Evolutionary conservation across 2,329 filamentous ascomycete species (phyloP).

Genomic region (Arthroderma sp.): DNA sequence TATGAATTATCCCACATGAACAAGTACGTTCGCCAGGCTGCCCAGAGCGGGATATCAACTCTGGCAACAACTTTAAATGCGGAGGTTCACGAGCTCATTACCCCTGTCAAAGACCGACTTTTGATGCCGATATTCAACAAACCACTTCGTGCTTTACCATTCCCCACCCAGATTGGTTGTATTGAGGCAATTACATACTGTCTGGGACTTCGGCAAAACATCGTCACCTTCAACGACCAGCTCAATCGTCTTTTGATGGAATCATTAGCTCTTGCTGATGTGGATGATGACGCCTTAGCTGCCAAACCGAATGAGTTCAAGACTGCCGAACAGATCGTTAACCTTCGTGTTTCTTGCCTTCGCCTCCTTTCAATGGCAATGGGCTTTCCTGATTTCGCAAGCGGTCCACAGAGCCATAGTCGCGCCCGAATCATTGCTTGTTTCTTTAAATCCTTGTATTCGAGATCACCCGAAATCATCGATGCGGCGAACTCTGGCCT

Average conservation of each 20-base stretch:
- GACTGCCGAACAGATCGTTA: slow-evolving; percentile 90
- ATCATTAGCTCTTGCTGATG: slow-evolving; percentile 84
- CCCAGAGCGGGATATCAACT: slow-evolving; percentile 66
- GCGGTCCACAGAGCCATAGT: slow-evolving; percentile 54
- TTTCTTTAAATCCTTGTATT: slow-evolving; percentile 96
- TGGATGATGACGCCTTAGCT: slow-evolving; percentile 81
- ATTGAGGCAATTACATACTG: slow-evolving; percentile 97
- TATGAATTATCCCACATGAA: slow-evolving; percentile 92
- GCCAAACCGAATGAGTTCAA: slow-evolving; percentile 89
- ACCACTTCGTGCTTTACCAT: slow-evolving; percentile 80
- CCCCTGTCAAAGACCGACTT: slow-evolving; percentile 79
- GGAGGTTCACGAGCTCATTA: slow-evolving; percentile 76
- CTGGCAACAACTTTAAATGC: slow-evolving; percentile 66
- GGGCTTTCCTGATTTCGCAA: slow-evolving; percentile 81
- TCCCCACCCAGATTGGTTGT: slow-evolving; percentile 91
- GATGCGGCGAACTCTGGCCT: slow-evolving; percentile 86
- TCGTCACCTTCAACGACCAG: slow-evolving; percentile 83
- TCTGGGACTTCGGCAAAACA: slow-evolving; percentile 74
- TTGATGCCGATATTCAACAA: slow-evolving; percentile 92
- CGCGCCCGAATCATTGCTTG: slow-evolving; percentile 68
- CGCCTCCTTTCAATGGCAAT: slow-evolving; percentile 87
- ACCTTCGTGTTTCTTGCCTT: slow-evolving; percentile 83
- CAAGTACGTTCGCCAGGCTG: slow-evolving; percentile 78
- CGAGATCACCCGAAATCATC: slow-evolving; percentile 81
- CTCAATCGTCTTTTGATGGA: slow-evolving; percentile 85